Conservation (phyloP, 1,139 yeast genomes). For the Arxiozyma heterogenica region DNA sequence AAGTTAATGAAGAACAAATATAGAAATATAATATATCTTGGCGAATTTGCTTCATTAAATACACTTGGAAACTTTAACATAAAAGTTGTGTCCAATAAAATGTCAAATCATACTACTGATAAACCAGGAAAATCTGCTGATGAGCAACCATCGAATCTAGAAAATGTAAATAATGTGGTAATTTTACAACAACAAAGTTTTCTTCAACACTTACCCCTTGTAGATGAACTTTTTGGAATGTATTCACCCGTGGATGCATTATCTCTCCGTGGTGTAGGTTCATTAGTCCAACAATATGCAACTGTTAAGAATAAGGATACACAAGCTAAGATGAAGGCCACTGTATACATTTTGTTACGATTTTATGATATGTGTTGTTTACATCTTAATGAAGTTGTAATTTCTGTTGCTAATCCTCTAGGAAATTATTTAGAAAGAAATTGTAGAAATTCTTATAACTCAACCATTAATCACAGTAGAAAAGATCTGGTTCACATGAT, state of each 20-base stretch:
- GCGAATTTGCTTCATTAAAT: constrained; percentile 13
- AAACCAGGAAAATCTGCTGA: neutral
- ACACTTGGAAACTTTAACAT: neutral
- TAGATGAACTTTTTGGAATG: constrained; percentile 25
- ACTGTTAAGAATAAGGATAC: constrained; percentile 6
- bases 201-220: constrained; percentile 18
- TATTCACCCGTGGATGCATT: constrained; percentile 22
- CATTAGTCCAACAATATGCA: constrained; percentile 14
- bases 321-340: constrained; percentile 19
- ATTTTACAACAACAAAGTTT: constrained; percentile 3
- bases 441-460: constrained; percentile 8
- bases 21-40: constrained; percentile 16
- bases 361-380: constrained; percentile 25
- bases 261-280: constrained; percentile 26
- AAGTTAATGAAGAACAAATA: constrained; percentile 24
- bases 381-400: constrained; percentile 19
- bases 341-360: constrained; percentile 25
- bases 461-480: constrained; percentile 12
- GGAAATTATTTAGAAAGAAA: constrained; percentile 14
- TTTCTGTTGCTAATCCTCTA: constrained; percentile 22
- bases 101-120: neutral
- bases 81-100: neutral
- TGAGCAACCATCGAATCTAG: neutral
- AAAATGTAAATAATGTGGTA: neutral
- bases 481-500: constrained; percentile 10